Base-by-base conservation (phyloP, 73 alveolate genomes). In the Paramecium bursaria region DNA sequence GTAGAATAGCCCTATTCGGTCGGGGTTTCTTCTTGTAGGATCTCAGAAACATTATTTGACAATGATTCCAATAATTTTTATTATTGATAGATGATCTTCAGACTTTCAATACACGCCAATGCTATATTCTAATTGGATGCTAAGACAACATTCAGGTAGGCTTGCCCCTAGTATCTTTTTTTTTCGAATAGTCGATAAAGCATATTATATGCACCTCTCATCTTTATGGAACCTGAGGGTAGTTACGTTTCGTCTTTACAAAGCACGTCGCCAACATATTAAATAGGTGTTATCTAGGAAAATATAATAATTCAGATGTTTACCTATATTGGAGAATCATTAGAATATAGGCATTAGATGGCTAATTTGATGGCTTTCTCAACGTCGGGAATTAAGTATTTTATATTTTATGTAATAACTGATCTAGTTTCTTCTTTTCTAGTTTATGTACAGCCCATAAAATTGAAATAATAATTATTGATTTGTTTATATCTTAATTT, bases 141-240 rank as follows among this genome's bases (percentile, higher is more conserved):
- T 7, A 57, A 9, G 6, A 57, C 76, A 17, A 26, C 2, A 57
- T 26, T 57, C 17, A 57, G 76, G 3, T 57, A 15, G 0, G 26
- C 50, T 1, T 29, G 15, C 1, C 76, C 50, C 39, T 3, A 25
- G 14, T 26, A 17, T 44, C 49, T 15, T 29, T 57, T 57, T 57
- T 57, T 57, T 50, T 57, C 50, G 26, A 25, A 29, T 44, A 57
- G 31, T 14, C 51, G 26, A 13, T 11, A 57, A 3, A 57, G 50
- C 50, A 57, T 57, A 14, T 57, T 23, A 11, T 27, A 57, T 15
- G 39, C 39, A 5, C 50, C 82, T 67, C 82, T 67, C 55, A 67
- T 67, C 31, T 67, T 67, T 7, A 67, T 57, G 7, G 82, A 67
- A 1, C 82, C 82, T 0, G 57, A 67, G 6, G 82, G 60, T 17